These are phyloP conservation scores for Alternaria tenuissima DNA, from an alignment of 2,329 filamentous ascomycete genomes.

Conservation along the genomic window DNA sequence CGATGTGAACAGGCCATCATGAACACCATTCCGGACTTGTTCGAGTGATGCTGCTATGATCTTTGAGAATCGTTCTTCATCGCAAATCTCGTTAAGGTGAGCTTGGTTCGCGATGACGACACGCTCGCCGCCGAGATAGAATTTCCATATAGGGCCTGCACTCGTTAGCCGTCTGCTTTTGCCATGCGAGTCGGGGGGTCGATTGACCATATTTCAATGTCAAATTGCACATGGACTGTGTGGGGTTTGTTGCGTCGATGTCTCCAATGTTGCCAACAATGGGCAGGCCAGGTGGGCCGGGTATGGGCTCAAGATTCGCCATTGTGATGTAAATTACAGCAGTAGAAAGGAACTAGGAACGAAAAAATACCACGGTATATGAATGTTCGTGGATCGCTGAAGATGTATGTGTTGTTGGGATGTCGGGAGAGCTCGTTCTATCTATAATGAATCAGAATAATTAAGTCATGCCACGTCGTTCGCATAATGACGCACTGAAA, in stretches of 20 bases:
- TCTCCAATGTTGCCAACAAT: conserved; percentile 72
- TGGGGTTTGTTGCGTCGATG: conserved; percentile 66
- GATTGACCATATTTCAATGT: conserved; percentile 69
- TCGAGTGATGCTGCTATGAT: conserved; percentile 38
- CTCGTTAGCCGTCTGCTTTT: conserved; percentile 6
- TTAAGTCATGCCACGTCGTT: conserved; percentile 14
- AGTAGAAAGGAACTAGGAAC: not conserved
- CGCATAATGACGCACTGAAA: conserved; percentile 22
- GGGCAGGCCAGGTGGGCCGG: conserved; percentile 69
- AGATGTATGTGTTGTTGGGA: not conserved
- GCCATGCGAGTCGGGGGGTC: not conserved
- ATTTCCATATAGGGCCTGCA: conserved; percentile 47
- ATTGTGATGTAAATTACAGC: not conserved
- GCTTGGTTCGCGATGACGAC: conserved; percentile 44
- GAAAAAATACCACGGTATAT: not conserved
- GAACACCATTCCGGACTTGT: conserved; percentile 48
- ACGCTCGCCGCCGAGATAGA: conserved; percentile 39
- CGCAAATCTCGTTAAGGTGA: conserved; percentile 51
- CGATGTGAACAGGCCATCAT: conserved; percentile 54
- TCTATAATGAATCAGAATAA: conserved; percentile 9
- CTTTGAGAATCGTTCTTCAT: conserved; percentile 50
- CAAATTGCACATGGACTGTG: conserved; percentile 64
- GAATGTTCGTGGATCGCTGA: not conserved
- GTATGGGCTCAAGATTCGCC: conserved; percentile 59
- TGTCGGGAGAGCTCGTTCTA: conserved; percentile 4